A percentile compares a stretch with the other conserved stretches of the same genome.
Evolutionary conservation across 2,329 filamentous ascomycete species (phyloP).

Genomic region (Penicillium sp.): DNA sequence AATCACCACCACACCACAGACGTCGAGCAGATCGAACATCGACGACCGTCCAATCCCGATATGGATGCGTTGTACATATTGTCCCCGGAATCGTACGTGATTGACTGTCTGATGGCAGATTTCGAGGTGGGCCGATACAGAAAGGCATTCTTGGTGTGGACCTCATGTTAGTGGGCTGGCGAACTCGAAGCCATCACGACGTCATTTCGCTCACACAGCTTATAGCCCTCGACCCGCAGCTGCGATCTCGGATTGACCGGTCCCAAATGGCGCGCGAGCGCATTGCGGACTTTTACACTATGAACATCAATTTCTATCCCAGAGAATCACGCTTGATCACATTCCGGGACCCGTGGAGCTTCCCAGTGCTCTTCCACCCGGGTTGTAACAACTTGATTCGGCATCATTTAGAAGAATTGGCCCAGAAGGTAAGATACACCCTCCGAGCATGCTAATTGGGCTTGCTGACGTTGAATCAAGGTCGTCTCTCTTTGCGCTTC

Average conservation of each 20-base stretch:
- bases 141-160: conserved; percentile 82
- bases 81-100: conserved; percentile 79
- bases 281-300: conserved; percentile 75
- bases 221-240: conserved; percentile 65
- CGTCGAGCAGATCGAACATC: conserved; percentile 90
- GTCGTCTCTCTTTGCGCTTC: conserved; percentile 85
- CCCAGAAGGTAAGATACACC: conserved; percentile 70
- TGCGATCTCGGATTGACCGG: conserved; percentile 72
- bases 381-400: conserved; percentile 81
- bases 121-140: conserved; percentile 82
- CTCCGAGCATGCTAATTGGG: conserved; percentile 12
- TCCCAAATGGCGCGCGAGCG: conserved; percentile 68
- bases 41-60: conserved; percentile 75
- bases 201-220: conserved; percentile 22
- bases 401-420: conserved; percentile 77
- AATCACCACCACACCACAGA: conserved; percentile 48
- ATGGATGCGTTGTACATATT: conserved; percentile 96
- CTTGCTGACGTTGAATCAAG: conserved; percentile 45
- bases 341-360: conserved; percentile 94
- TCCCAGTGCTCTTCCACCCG: conserved; percentile 87
- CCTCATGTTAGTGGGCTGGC: conserved; percentile 53
- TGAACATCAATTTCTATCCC: conserved; percentile 86
- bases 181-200: conserved; percentile 2
- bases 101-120: conserved; percentile 92
- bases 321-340: conserved; percentile 88